A percentile compares a stretch with the other conserved stretches of the same genome.
phyloP scores from a whole-genome alignment of 129 eudicot species.

The Mikania micrantha region DNA sequence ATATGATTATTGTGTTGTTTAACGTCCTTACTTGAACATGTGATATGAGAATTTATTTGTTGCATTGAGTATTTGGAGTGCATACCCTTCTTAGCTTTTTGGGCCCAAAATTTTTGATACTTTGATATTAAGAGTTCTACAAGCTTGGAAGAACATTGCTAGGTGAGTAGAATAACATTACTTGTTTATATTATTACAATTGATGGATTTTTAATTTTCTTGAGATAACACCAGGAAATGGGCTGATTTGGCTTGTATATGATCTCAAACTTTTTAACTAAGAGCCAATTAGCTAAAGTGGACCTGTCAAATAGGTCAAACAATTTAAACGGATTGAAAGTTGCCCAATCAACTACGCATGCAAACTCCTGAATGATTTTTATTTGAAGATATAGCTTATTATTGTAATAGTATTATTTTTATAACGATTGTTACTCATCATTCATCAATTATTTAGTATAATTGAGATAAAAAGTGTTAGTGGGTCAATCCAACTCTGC shows the following conservation, averaged over 20 bases:
- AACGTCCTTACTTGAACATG: too few species aligned
- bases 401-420: neutral
- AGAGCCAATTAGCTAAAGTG: neutral
- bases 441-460: neutral
- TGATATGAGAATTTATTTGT: neutral
- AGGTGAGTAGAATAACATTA: neutral
- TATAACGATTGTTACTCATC: neutral
- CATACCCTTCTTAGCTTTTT: constrained; percentile 1
- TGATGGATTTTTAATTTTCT: neutral
- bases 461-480: neutral
- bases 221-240: neutral
- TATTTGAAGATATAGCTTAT: neutral
- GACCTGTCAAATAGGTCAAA: neutral
- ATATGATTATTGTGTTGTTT: neutral
- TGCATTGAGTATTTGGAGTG: neutral
- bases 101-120: neutral
- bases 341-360: neutral
- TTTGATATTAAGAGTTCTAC: neutral
- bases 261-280: neutral
- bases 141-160: neutral
- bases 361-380: neutral
- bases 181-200: neutral
- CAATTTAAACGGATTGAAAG: neutral
- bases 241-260: neutral
- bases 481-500: neutral